These are phyloP conservation scores for Trametes elegans DNA, from an alignment of 768 basidiomycete genomes.

Conservation along the genomic window DNA sequence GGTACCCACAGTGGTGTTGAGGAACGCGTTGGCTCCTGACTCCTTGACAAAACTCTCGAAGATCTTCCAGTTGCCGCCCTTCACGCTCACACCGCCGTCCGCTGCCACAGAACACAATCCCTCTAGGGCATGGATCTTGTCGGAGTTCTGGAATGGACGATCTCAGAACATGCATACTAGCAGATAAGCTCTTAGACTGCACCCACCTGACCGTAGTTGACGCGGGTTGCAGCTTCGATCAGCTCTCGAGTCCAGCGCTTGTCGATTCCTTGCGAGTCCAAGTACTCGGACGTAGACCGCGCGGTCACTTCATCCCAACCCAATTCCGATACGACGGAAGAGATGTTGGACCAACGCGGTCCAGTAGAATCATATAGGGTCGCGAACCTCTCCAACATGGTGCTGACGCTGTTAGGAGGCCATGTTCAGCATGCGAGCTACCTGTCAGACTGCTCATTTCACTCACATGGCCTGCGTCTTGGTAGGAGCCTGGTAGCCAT, in stretches of 20 bases:
- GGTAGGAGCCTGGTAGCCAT: slow-evolving; percentile 62
- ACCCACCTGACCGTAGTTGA: slow-evolving; percentile 82
- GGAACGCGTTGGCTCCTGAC: slow-evolving; percentile 68
- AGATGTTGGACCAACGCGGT: slow-evolving; percentile 62
- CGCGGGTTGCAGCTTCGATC: slow-evolving; percentile 75
- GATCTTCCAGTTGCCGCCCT: slow-evolving; percentile 81
- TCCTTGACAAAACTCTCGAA: slow-evolving; percentile 78
- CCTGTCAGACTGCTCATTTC: neutral
- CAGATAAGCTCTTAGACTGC: neutral
- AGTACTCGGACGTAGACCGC: slow-evolving; percentile 56
- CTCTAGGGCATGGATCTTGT: slow-evolving; percentile 74
- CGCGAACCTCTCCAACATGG: slow-evolving; percentile 51
- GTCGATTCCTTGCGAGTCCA: slow-evolving; percentile 52
- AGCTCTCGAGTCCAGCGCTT: slow-evolving; percentile 66
- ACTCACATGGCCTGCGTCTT: slow-evolving; percentile 56
- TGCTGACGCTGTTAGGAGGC: slow-evolving; percentile 44
- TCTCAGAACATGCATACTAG: too few relatives aligned
- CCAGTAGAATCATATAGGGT: slow-evolving; percentile 52
- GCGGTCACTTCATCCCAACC: slow-evolving; percentile 49
- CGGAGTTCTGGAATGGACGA: slow-evolving; percentile 49
- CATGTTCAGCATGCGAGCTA: neutral
- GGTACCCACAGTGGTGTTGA: slow-evolving; percentile 62
- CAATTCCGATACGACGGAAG: slow-evolving; percentile 50
- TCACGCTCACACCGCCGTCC: slow-evolving; percentile 58
- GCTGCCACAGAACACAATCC: slow-evolving; percentile 74